Percentiles rank a stretch among this genome's conserved stretches.
Evolutionary conservation across 352 stramenopile species (phyloP).

Genomic region (Phytopythium chamaehyphon): DNA sequence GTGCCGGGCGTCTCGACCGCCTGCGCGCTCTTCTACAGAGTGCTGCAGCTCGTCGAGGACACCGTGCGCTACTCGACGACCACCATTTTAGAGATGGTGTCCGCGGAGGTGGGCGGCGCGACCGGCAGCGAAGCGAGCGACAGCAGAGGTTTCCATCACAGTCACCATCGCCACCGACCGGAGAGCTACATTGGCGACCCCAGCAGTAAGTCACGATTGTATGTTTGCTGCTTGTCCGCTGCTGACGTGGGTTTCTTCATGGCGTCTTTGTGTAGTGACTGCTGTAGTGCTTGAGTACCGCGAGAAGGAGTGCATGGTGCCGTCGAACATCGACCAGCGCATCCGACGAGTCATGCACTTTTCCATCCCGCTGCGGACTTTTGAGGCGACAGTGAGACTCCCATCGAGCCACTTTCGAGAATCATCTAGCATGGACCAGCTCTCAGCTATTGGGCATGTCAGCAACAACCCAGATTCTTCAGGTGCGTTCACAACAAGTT

Average conservation of each 20-base stretch:
- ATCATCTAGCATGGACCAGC: too few relatives aligned
- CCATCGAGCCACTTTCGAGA: slow-evolving; percentile 28
- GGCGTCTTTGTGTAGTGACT: slow-evolving; percentile 41
- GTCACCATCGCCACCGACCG: slow-evolving; percentile 22
- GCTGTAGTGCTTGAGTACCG: slow-evolving; percentile 85
- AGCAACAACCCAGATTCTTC: too few relatives aligned
- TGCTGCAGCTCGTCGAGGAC: slow-evolving; percentile 71
- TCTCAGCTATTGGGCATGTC: too few relatives aligned
- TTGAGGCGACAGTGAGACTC: slow-evolving; percentile 79
- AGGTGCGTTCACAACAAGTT: too few relatives aligned
- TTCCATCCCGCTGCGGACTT: slow-evolving; percentile 77
- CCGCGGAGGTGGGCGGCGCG: slow-evolving; percentile 19
- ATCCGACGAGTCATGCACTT: slow-evolving; percentile 90
- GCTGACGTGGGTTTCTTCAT: slow-evolving; percentile 8
- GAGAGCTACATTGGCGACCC: slow-evolving; percentile 64
- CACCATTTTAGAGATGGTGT: slow-evolving; percentile 19
- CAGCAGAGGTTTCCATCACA: slow-evolving; percentile 23
- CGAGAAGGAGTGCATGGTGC: slow-evolving; percentile 81
- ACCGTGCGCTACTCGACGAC: slow-evolving; percentile 42
- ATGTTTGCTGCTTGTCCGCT: background rate
- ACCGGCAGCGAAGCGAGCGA: slow-evolving; percentile 6
- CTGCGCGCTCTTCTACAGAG: slow-evolving; percentile 60
- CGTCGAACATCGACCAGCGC: slow-evolving; percentile 75
- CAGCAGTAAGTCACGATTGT: slow-evolving; percentile 39
- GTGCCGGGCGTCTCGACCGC: slow-evolving; percentile 65